Evolutionary conservation across 2,329 filamentous ascomycete species (phyloP).

Genomic region (Curvularia eragrostidis): DNA sequence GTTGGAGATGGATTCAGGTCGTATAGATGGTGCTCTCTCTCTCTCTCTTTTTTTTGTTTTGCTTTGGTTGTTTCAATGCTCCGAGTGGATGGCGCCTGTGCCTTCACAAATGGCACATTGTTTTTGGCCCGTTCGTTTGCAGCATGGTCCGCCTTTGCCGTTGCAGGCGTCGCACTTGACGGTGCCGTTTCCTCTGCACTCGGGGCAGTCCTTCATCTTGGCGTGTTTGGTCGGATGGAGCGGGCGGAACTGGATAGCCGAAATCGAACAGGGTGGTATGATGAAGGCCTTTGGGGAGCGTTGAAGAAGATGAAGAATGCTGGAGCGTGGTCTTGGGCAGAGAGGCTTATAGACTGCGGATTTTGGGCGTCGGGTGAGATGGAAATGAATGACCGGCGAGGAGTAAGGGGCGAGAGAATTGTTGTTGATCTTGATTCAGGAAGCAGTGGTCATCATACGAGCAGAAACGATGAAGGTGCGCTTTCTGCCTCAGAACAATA

Average conservation of each 20-base stretch:
- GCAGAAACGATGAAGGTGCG: conserved; percentile 10
- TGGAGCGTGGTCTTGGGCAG: neutral
- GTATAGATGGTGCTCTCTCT: neutral
- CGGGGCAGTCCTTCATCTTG: conserved; percentile 44
- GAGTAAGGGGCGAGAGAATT: conserved; percentile 4
- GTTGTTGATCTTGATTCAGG: conserved; percentile 9
- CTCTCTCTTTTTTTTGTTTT: neutral
- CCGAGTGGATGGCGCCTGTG: conserved; percentile 42
- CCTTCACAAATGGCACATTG: conserved; percentile 46
- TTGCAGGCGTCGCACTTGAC: conserved; percentile 45
- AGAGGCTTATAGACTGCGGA: neutral
- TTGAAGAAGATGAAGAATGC: neutral
- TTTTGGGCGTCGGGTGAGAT: neutral
- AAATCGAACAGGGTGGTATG: neutral
- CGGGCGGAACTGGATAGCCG: conserved; percentile 18
- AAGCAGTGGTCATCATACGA: conserved; percentile 8
- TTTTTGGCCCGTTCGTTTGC: conserved; percentile 37
- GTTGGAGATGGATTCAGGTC: neutral
- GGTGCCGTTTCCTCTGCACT: conserved; percentile 43
- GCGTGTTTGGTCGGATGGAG: conserved; percentile 13
- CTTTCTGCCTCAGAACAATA: conserved; percentile 23
- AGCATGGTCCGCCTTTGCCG: conserved; percentile 36
- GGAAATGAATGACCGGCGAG: neutral
- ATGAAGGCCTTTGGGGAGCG: neutral
- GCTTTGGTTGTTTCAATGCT: conserved; percentile 23